Evolutionary conservation across 1,139 yeast genomes (phyloP).

Genomic region (Hemisphaericaspora xylanilytica): DNA sequence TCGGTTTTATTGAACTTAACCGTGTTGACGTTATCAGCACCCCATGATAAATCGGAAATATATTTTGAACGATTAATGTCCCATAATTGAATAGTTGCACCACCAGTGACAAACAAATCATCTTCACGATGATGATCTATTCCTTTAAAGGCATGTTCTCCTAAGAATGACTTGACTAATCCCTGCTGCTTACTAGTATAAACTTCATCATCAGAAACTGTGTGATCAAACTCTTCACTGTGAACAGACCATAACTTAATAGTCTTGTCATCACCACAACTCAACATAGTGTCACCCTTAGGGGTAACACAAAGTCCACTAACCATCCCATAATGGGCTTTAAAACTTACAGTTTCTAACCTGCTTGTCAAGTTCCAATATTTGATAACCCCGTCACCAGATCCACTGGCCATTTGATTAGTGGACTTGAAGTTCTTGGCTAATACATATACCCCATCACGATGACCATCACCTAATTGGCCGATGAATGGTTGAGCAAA

Average conservation of each 20-base stretch:
- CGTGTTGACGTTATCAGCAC: slow-evolving; percentile 82
- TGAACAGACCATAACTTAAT: slow-evolving; percentile 76
- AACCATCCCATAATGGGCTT: slow-evolving; percentile 90
- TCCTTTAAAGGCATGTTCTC: slow-evolving; percentile 81
- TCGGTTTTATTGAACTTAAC: slow-evolving; percentile 91
- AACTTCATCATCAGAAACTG: slow-evolving; percentile 33
- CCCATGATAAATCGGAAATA: slow-evolving; percentile 82
- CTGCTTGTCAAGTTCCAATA: slow-evolving; percentile 84
- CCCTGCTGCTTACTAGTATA: slow-evolving; percentile 42
- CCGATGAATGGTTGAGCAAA: slow-evolving; percentile 98
- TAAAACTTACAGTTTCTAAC: slow-evolving; percentile 70
- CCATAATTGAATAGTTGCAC: slow-evolving; percentile 88
- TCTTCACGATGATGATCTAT: slow-evolving; percentile 83
- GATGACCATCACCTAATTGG: slow-evolving; percentile 90
- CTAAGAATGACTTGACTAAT: slow-evolving; percentile 70
- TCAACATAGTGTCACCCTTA: slow-evolving; percentile 55
- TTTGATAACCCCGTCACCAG: slow-evolving; percentile 93
- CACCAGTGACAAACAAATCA: slow-evolving; percentile 84
- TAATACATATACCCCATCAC: slow-evolving; percentile 90
- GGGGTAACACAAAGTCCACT: slow-evolving; percentile 85
- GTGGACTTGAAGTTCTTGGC: slow-evolving; percentile 74
- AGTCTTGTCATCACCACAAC: slow-evolving; percentile 91
- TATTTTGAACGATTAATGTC: slow-evolving; percentile 79
- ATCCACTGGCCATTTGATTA: slow-evolving; percentile 81
- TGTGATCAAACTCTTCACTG: slow-evolving; percentile 42